Evolutionary conservation across 2,329 filamentous ascomycete species (phyloP).

Genomic region (Penicillium sp.): DNA sequence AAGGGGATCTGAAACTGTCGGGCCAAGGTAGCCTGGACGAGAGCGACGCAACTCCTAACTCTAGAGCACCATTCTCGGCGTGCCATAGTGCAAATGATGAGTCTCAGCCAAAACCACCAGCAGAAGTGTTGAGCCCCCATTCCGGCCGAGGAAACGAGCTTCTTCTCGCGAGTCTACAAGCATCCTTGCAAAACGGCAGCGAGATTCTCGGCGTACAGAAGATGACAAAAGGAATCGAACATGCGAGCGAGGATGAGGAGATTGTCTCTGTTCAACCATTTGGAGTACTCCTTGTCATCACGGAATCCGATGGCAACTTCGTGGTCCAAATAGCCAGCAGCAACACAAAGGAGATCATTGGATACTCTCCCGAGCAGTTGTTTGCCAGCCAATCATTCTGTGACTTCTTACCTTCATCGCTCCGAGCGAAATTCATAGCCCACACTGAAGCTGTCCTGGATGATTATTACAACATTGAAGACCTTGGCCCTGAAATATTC

Average conservation of each 20-base stretch:
- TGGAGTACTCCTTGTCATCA: conserved; percentile 72
- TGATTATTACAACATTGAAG: conserved; percentile 70
- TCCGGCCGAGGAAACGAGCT: background rate
- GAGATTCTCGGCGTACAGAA: conserved; percentile 8
- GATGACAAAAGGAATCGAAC: conserved; percentile 5
- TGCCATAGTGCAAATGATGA: background rate
- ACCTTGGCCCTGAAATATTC: conserved; percentile 81
- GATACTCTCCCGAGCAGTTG: conserved; percentile 71
- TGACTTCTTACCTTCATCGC: conserved; percentile 80
- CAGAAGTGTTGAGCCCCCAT: background rate
- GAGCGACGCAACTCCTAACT: too few species aligned
- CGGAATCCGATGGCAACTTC: conserved; percentile 64
- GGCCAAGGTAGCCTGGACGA: too few species aligned
- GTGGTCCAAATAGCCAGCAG: conserved; percentile 73
- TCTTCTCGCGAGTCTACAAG: background rate
- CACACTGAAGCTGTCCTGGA: conserved; percentile 82
- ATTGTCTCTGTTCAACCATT: conserved; percentile 73
- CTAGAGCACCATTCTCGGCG: background rate
- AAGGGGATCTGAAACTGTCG: too few species aligned
- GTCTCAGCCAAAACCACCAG: background rate
- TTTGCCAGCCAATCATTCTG: conserved; percentile 73
- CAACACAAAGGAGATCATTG: conserved; percentile 72
- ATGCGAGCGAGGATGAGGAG: conserved; percentile 58
- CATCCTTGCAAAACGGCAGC: conserved; percentile 3
- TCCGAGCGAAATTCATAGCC: conserved; percentile 75